Evolutionary conservation across 2,329 filamentous ascomycete species (phyloP), one percentile per base, ranked within the genome.

Genomic region (Xenoacremonium recifei): DNA sequence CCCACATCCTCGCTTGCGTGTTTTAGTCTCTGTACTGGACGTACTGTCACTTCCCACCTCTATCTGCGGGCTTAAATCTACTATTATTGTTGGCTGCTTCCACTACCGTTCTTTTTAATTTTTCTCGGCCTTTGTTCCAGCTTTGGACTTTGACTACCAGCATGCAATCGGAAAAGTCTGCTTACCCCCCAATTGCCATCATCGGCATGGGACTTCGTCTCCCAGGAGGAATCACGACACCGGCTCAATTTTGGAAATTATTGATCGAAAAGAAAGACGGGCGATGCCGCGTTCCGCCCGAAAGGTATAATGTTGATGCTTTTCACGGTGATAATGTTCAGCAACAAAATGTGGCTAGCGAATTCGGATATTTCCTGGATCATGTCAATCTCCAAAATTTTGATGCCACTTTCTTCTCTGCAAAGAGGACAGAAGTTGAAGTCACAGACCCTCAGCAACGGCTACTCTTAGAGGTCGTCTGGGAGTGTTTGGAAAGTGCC

Each of bases 181-280:
- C n/a, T n/a, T n/a, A n/a, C n/a, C n/a, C n/a, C n/a, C 23, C 23
- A 13, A 27, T 27, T 27, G 23, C 23, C 13, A 27, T 27, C 13
- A 13, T 27, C 23, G 23, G 23, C 13, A 27, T 27, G 23, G 23
- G 23, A 27, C 9, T 27, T 9, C 9, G 23, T 9, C 23, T 27
- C 23, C 23, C 23, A 27, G 23, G 23, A 9, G 74, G 74, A 33
- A 65, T 85, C 39, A 82, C 76, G 0, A 67, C 72, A 31, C 71
- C 75, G 38, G 74, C 82, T 7, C 61, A 80, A 32, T 66, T 75
- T 35, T 70, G 76, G 58, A 56, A 27, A 9, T 13, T 27, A 27
- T 13, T 27, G 9, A 13, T 27, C 23, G 13, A 27, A 9, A 27
- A 27, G 23, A 27, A 13, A 27, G 13, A 13, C 23, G 23, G 9